Evolutionary conservation across 179 eudicot species (phyloP).

Genomic region (Carnegiea gigantea): DNA sequence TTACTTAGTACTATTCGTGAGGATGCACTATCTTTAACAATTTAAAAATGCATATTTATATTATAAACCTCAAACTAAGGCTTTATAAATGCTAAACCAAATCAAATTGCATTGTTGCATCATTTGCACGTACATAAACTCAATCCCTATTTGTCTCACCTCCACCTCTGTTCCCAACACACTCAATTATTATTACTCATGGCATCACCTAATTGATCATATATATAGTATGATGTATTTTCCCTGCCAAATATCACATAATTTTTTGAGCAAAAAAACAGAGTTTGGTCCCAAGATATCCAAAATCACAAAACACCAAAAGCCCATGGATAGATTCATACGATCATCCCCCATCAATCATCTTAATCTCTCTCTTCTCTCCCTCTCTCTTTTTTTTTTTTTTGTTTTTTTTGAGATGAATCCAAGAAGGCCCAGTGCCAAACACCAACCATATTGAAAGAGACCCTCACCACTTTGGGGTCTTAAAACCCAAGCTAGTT

Average conservation of each 20-base stretch:
- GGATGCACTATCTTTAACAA: too few species aligned
- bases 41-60: too few species aligned
- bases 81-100: too few species aligned
- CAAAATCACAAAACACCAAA: constrained; percentile 5
- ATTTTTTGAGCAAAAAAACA: not conserved
- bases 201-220: not conserved
- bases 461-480: not conserved
- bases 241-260: not conserved
- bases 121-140: too few species aligned
- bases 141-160: too few species aligned
- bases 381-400: not conserved
- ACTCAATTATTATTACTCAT: not conserved
- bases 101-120: too few species aligned
- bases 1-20: too few species aligned
- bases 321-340: not conserved
- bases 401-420: not conserved
- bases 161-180: not conserved
- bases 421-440: not conserved
- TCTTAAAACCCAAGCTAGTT: not conserved
- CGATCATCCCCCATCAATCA: not conserved
- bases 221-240: not conserved
- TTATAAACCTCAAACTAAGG: too few species aligned
- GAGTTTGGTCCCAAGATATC: constrained; percentile 17
- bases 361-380: not conserved
- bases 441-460: constrained; percentile 11